Percentiles rank a stretch among this genome's conserved stretches.
Evolutionary conservation across 495 filamentous ascomycete species (phyloP).

Genomic region (Tuber aestivum): DNA sequence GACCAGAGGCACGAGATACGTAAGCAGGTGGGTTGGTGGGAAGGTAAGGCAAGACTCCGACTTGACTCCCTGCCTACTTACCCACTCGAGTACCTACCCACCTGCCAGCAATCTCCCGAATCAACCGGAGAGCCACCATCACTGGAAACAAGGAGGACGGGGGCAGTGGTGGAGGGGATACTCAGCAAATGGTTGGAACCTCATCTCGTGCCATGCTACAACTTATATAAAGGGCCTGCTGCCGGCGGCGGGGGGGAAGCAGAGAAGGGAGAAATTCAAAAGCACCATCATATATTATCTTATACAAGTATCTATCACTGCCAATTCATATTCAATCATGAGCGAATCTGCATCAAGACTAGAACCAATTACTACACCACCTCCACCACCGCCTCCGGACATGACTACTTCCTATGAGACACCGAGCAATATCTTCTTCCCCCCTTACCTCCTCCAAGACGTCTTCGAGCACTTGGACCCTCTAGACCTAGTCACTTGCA

Average conservation of each 20-base stretch:
- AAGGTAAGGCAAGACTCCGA: background rate
- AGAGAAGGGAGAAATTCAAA: background rate
- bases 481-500: slow-evolving; percentile 17
- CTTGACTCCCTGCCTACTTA: background rate
- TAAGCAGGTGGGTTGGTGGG: slow-evolving; percentile 4
- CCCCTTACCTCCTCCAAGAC: slow-evolving; percentile 27
- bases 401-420: background rate
- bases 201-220: background rate
- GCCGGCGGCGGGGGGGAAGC: background rate
- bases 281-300: background rate
- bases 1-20: background rate
- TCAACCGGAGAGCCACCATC: background rate
- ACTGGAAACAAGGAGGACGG: background rate
- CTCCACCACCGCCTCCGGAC: background rate
- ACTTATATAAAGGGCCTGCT: background rate
- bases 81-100: background rate
- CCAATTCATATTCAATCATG: slow-evolving; percentile 3
- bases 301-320: background rate
- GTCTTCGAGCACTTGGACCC: slow-evolving; percentile 19
- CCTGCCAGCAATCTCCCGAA: background rate
- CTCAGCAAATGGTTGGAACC: background rate
- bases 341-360: background rate
- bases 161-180: background rate
- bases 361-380: background rate
- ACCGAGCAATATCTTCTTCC: slow-evolving; percentile 5